Evolutionary conservation across 1,139 yeast genomes (phyloP).

Genomic region (Yamadazyma kanchanaburiensis): DNA sequence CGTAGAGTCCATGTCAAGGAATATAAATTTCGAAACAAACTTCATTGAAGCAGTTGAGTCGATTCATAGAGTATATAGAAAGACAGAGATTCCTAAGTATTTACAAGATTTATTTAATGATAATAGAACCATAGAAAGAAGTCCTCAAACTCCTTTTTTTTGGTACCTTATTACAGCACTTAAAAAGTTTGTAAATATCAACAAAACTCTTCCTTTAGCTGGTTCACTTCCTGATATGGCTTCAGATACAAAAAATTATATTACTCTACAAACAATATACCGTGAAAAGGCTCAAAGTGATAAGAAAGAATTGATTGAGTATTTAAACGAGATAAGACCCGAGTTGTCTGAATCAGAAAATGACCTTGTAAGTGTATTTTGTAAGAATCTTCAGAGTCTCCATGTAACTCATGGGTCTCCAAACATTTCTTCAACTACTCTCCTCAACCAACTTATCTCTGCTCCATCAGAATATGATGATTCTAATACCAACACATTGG

Average conservation of each 20-base stretch:
- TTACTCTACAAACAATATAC: slow-evolving; percentile 57
- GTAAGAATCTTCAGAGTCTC: slow-evolving; percentile 51
- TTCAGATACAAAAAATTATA: slow-evolving; percentile 64
- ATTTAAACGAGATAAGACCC: slow-evolving; percentile 22
- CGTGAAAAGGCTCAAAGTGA: slow-evolving; percentile 55
- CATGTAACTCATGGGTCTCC: slow-evolving; percentile 36
- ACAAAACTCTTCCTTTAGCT: slow-evolving; percentile 55
- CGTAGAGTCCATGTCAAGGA: slow-evolving; percentile 34
- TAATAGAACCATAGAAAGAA: slow-evolving; percentile 16
- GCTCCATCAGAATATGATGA: slow-evolving; percentile 16
- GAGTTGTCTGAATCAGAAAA: slow-evolving; percentile 20
- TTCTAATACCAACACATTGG: slow-evolving; percentile 20
- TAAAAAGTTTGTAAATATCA: slow-evolving; percentile 39
- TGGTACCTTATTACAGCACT: slow-evolving; percentile 66
- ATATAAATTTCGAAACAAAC: slow-evolving; percentile 50
- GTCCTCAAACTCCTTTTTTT: slow-evolving; percentile 34
- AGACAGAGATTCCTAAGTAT: slow-evolving; percentile 34
- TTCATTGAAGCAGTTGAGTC: slow-evolving; percentile 67
- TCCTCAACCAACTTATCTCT: slow-evolving; percentile 16
- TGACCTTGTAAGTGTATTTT: slow-evolving; percentile 47
- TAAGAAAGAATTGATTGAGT: slow-evolving; percentile 30
- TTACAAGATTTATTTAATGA: slow-evolving; percentile 8
- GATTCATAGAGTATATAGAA: slow-evolving; percentile 48
- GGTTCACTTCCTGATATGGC: slow-evolving; percentile 91
- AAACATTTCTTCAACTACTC: slow-evolving; percentile 13